Base-by-base conservation (phyloP, 768 basidiomycete species). In the Hypholoma fasciculare region DNA sequence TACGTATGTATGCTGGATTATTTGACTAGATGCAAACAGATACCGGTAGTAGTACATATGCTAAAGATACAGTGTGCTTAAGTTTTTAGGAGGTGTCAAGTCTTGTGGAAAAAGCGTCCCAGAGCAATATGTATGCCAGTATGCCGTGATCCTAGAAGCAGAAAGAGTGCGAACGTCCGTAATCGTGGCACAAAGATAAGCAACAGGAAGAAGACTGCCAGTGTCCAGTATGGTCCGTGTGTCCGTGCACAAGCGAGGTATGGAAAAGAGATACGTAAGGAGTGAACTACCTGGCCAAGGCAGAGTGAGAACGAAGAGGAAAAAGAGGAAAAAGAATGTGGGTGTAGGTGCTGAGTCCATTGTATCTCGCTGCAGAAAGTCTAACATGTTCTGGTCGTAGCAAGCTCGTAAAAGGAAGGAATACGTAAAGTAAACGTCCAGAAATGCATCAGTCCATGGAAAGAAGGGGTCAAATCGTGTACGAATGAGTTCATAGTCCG, bases 341-440 rank as follows among this genome's bases (percentile, higher is more conserved):
- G 40, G 38, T 39, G 37, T 43, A 67, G 56, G 66, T 67, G 63
- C 66, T 63, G 66, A 67, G 66, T 67, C 64, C 64, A 56, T 49
- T 42, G 51, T 61, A 52, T 59, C 64, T 67, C 66, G 66, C 66
- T 56, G 42, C 30, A 26, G 66, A 67, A 67, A 55, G 36, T 43
- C 49, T 53, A 49, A 37, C 36, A 43, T 38, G 34, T 52, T 47
- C 48, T 39, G 52, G 53, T 37, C 52, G 43, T 53, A 49, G 42
- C 19, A 49, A 39, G 19, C 46, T 61, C 56, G 60, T 59, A 34
- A 65, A 23, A 36, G 47, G 56, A 49, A 60, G 44, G 42, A 60
- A 44, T 52, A 36, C 37, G 20, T 46, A 26, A 56, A 43, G 40
- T 51, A 61, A 67, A 64, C 65, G 64, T 70, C 69, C 69, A 39